These are phyloP conservation scores for Russula sp. DNA, from an alignment of 768 basidiomycete genomes.

Conservation along the genomic window DNA sequence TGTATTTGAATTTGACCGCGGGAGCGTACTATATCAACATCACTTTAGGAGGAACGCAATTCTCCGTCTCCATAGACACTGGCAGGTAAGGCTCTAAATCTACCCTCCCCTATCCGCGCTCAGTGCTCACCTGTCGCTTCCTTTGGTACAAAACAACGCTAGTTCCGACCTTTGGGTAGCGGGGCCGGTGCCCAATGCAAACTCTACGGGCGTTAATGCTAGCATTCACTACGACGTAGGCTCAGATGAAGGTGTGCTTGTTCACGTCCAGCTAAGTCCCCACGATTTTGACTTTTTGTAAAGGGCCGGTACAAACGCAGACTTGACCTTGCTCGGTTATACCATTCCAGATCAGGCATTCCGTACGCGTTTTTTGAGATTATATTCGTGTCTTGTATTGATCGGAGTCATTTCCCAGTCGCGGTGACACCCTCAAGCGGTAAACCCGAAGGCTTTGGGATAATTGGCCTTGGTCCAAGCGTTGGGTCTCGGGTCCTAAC, in stretches of 20 bases:
- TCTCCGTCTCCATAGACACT: constrained; percentile 43
- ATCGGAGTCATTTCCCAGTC: constrained; percentile 36
- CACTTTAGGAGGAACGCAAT: constrained; percentile 38
- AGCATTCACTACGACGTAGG: constrained; percentile 55
- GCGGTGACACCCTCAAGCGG: constrained; percentile 37
- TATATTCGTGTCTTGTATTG: background rate
- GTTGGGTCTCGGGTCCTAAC: constrained; percentile 47
- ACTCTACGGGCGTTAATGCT: constrained; percentile 40
- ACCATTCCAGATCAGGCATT: constrained; percentile 46
- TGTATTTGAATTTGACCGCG: background rate
- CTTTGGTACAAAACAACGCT: background rate
- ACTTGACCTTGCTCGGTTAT: constrained; percentile 46
- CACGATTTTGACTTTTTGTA: background rate
- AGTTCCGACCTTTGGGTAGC: constrained; percentile 68
- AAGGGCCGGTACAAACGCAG: constrained; percentile 47
- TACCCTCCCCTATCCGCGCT: background rate
- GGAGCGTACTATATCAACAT: constrained; percentile 34
- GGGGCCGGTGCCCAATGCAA: constrained; percentile 42
- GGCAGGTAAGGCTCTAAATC: constrained; percentile 40
- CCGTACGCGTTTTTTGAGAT: constrained; percentile 39
- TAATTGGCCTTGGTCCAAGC: constrained; percentile 61
- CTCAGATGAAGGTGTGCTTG: constrained; percentile 35
- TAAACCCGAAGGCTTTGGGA: constrained; percentile 39
- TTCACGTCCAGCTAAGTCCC: background rate
- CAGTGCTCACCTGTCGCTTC: background rate